Evolutionary conservation across 345 rosid species (phyloP).

Genomic region (Raphanus raphanistrum): DNA sequence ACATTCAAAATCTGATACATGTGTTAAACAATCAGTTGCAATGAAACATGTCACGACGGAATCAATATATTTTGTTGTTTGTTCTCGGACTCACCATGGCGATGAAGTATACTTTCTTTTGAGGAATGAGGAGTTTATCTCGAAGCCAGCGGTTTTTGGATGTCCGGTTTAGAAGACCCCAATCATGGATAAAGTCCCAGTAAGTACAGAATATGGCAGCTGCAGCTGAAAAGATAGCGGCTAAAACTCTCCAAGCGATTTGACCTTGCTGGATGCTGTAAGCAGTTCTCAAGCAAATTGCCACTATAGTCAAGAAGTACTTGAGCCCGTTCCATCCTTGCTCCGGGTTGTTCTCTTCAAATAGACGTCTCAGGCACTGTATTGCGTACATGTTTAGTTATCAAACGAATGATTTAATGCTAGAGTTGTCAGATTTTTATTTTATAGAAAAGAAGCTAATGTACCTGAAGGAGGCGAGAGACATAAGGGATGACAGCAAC

Average conservation of each 20-base stretch:
- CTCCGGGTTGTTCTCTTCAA: constrained; percentile 54
- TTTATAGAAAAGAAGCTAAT: not conserved
- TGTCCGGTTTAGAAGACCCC: not conserved
- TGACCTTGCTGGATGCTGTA: too few species aligned
- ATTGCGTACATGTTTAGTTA: constrained; percentile 17
- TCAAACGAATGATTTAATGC: not conserved
- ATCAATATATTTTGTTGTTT: not conserved
- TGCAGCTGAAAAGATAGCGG: not conserved
- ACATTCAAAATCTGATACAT: not conserved
- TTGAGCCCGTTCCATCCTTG: constrained; percentile 64
- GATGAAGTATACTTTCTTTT: not conserved
- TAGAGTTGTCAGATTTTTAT: not conserved
- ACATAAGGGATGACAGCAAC: constrained; percentile 57
- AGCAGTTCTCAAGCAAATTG: constrained; percentile 61
- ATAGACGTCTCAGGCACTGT: constrained; percentile 60
- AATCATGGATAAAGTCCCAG: not conserved
- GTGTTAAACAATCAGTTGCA: not conserved
- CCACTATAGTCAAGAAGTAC: constrained; percentile 58
- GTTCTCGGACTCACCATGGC: not conserved
- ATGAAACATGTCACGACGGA: not conserved
- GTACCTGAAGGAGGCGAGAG: constrained; percentile 65
- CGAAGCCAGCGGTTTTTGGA: not conserved
- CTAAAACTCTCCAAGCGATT: too few species aligned
- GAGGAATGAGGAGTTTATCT: not conserved
- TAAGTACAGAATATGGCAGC: not conserved